Evolutionary conservation across 75 land plant species (phyloP).

Genomic region (Adiantum capillusveneris): DNA sequence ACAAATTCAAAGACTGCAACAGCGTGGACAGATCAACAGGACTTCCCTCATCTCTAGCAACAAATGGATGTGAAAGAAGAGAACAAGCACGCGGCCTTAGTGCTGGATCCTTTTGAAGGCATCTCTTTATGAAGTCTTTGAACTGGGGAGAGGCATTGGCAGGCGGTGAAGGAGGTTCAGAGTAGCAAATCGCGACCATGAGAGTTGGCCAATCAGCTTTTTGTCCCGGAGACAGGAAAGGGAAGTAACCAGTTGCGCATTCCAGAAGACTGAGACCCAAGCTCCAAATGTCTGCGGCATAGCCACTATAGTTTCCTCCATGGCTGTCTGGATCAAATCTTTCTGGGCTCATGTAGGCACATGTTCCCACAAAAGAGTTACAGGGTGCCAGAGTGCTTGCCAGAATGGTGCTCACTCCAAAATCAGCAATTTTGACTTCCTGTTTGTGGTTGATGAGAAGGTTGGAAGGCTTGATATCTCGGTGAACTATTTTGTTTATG

Average conservation of each 20-base stretch:
- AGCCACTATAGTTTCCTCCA: constrained; percentile 37
- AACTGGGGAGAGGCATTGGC: constrained; percentile 55
- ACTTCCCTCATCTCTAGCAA: background rate
- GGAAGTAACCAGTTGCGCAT: constrained; percentile 55
- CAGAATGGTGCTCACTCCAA: constrained; percentile 54
- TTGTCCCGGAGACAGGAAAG: constrained; percentile 41
- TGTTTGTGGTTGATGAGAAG: constrained; percentile 36
- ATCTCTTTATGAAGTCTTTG: constrained; percentile 42
- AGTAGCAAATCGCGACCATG: constrained; percentile 65
- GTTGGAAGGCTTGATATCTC: constrained; percentile 78
- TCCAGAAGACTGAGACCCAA: constrained; percentile 58
- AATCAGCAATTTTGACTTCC: constrained; percentile 66
- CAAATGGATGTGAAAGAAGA: constrained; percentile 53
- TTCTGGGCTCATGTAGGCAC: constrained; percentile 82
- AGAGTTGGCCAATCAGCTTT: constrained; percentile 59
- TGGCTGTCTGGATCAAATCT: constrained; percentile 50
- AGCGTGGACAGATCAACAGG: background rate
- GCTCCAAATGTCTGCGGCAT: constrained; percentile 65
- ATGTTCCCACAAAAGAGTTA: constrained; percentile 47
- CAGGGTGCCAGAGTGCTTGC: constrained; percentile 23
- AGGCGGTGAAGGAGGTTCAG: constrained; percentile 42
- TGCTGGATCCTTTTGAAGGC: constrained; percentile 52
- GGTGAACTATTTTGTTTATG: constrained; percentile 40
- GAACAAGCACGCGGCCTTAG: constrained; percentile 32
- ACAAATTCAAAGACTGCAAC: too few relatives aligned